phyloP scores from a whole-genome alignment of 2,329 filamentous ascomycete genomes.

The Curvularia eragrostidis region DNA sequence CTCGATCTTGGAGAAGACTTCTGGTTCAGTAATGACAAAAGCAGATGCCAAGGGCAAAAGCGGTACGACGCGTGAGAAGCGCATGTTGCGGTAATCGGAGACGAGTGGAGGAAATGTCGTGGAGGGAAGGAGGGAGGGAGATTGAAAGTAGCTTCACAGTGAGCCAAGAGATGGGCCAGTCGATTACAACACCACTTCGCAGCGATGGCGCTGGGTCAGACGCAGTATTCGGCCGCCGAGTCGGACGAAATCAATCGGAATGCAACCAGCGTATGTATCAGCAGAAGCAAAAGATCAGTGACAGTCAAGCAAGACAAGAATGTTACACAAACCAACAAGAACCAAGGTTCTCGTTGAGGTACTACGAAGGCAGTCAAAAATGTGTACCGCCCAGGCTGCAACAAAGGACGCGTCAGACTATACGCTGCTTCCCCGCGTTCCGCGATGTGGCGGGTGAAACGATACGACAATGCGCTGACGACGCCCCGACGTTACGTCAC shows the following conservation, averaged over 20 bases:
- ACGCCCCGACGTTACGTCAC: constrained; percentile 2
- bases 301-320: too few relatives aligned
- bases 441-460: constrained; percentile 11
- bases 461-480: constrained; percentile 9
- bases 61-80: constrained; percentile 56
- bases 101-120: constrained; percentile 10
- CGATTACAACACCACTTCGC: constrained; percentile 44
- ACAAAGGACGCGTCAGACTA: constrained; percentile 22
- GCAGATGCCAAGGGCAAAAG: constrained; percentile 59
- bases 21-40: constrained; percentile 61
- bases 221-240: constrained; percentile 4
- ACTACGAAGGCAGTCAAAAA: constrained; percentile 4
- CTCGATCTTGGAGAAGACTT: constrained; percentile 52
- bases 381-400: constrained; percentile 20
- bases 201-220: constrained; percentile 18
- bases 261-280: not conserved
- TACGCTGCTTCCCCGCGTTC: constrained; percentile 14
- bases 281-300: not conserved
- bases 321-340: not conserved
- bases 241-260: constrained; percentile 16
- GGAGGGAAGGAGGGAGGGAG: constrained; percentile 12
- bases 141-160: constrained; percentile 17
- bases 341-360: not conserved
- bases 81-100: constrained; percentile 51
- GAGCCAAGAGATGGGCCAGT: constrained; percentile 27